Evolutionary conservation across 2,329 filamentous ascomycete species (phyloP), one percentile per base, ranked within the genome.

Genomic region (Venturia pyrina): DNA sequence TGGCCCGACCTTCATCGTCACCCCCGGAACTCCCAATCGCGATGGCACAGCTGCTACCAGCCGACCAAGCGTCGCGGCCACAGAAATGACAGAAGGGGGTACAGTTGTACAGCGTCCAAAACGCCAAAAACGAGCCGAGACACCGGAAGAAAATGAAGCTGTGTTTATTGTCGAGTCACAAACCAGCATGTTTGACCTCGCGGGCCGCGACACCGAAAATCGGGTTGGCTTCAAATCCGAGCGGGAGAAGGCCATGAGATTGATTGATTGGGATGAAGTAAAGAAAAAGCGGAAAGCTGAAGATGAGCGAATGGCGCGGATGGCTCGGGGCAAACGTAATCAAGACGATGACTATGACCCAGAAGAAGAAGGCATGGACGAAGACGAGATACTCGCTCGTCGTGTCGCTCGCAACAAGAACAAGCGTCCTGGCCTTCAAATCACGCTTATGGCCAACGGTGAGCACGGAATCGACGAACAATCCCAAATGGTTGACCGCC

Each of bases 121-220:
- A 32, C 67, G 70, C 28, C 68, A 68, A n/a, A 67, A 68, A 11
- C 80, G 83, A 66, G 80, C 82, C 19, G 69, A 77, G 3, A 88
- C 87, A 0, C 87, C 87, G 1, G 85, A 88, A 64, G 84, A 87
- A 69, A 84, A 86, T 3, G 87, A 89, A 71, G 74, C 77, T 32
- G 81, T 83, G 67, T 71, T 71, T 64, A 87, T 93, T 65, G 88
- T 92, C 71, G 80, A 85, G 28, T 82, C 83, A 32, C 83, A 82
- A 3, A 82, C 89, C 34, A 90, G 85, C 65, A 91, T 95, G 86
- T 83, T 82, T 56, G 88, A 91, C 66, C 77, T 95, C 86, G 62
- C 85, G 83, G 68, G 88, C 91, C 71, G 66, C 34, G 62, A 63
- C n/a, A 56, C 40, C 1, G 48, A 60, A 41, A 65, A 65, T 24